Conservation (phyloP, 257 asterid genomes). For the Cynanchum wilfordii region DNA sequence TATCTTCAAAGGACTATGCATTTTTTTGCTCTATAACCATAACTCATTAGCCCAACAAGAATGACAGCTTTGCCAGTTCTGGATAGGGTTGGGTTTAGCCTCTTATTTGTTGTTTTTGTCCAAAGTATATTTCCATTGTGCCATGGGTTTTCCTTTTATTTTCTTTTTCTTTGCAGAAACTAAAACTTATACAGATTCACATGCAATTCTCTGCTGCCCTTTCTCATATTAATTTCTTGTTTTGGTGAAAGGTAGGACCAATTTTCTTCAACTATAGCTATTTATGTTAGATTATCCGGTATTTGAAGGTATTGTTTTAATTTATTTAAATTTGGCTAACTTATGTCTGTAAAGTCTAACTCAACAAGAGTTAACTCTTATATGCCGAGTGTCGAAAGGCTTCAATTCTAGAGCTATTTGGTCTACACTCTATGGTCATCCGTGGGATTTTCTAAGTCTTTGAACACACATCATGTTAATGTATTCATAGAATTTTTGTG, state of each 20-base stretch:
- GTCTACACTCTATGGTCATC: too few species aligned
- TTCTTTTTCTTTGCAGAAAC: neutral
- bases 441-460: too few species aligned
- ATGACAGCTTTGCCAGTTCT: conserved; percentile 1
- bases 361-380: too few species aligned
- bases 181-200: neutral
- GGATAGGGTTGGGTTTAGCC: neutral
- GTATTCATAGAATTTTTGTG: too few species aligned
- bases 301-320: too few species aligned
- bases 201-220: neutral
- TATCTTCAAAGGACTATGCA: neutral
- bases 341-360: too few species aligned
- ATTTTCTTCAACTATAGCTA: neutral
- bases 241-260: neutral
- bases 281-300: neutral
- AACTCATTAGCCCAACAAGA: neutral
- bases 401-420: neutral
- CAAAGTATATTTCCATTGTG: neutral
- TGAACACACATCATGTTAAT: too few species aligned
- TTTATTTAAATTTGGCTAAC: too few species aligned
- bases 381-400: too few species aligned
- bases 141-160: neutral
- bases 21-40: neutral
- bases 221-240: neutral
- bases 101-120: neutral